phyloP scores from a whole-genome alignment of 306 rosid species.

The Delonix regia region DNA sequence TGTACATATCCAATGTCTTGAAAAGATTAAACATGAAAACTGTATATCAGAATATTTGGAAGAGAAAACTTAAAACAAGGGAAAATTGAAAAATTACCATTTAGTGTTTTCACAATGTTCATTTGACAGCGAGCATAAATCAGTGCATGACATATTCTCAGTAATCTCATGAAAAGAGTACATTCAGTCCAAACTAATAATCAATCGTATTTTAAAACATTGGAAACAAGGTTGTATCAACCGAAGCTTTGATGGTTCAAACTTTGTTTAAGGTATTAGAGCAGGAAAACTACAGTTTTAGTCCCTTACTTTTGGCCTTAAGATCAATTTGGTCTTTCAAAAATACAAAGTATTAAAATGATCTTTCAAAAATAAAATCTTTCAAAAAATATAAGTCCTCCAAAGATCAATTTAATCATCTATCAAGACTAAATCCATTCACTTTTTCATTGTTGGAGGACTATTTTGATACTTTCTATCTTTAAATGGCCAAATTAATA shows the following conservation, averaged over 20 bases:
- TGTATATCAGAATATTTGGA: slow-evolving; percentile 2
- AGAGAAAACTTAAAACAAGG: slow-evolving; percentile 11
- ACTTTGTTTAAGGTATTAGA: slow-evolving; percentile 37
- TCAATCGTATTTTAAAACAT: slow-evolving; percentile 35
- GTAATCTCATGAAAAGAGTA: slow-evolving; percentile 2
- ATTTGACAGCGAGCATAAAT: background rate
- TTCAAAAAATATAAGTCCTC: too few species aligned
- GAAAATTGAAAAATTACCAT: slow-evolving; percentile 23
- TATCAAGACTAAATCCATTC: too few species aligned
- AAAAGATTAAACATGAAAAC: background rate
- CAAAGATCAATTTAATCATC: too few species aligned
- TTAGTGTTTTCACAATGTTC: background rate
- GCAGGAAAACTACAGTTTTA: too few species aligned
- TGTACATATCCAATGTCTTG: too few species aligned
- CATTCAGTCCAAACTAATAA: background rate
- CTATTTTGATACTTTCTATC: too few species aligned
- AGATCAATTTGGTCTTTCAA: too few species aligned
- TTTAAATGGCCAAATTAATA: too few species aligned
- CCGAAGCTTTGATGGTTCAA: slow-evolving; percentile 57
- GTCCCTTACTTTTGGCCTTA: too few species aligned
- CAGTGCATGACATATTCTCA: background rate
- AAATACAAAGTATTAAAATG: too few species aligned
- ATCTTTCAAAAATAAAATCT: too few species aligned
- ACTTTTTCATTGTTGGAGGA: too few species aligned
- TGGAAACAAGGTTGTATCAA: slow-evolving; percentile 60